Percentiles rank a stretch among this genome's conserved stretches.
Evolutionary conservation across 179 eudicot genomes (phyloP).

Genomic region (Patellifolia procumbens): DNA sequence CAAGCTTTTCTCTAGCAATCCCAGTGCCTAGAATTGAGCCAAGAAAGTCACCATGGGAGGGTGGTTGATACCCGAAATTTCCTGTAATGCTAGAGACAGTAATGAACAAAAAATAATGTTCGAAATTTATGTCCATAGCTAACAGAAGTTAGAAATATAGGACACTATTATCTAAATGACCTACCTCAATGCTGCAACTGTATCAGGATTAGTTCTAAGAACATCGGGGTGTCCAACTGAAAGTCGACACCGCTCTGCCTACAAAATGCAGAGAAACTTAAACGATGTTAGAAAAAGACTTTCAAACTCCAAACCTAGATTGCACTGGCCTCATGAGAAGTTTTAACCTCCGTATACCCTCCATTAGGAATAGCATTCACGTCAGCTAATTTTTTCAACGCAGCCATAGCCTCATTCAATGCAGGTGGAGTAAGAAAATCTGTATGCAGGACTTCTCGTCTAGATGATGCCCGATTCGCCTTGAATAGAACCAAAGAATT

Average conservation of each 20-base stretch:
- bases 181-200: conserved; percentile 80
- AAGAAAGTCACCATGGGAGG: conserved; percentile 92
- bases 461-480: conserved; percentile 74
- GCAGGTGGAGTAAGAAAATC: conserved; percentile 88
- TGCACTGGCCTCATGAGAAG: conserved; percentile 9
- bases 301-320: not conserved
- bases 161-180: conserved; percentile 13
- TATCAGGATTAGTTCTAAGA: conserved; percentile 55
- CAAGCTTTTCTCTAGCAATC: conserved; percentile 83
- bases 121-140: not conserved
- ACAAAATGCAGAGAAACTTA: conserved; percentile 11
- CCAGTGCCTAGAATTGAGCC: conserved; percentile 93
- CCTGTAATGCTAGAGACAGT: conserved; percentile 73
- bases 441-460: conserved; percentile 77
- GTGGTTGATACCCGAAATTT: conserved; percentile 76
- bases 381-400: conserved; percentile 65
- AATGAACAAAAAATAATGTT: conserved; percentile 21
- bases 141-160: not conserved
- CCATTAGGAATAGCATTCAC: conserved; percentile 67
- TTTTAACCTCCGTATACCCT: conserved; percentile 83
- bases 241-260: conserved; percentile 97
- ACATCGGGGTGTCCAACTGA: conserved; percentile 80
- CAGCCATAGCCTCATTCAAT: conserved; percentile 61
- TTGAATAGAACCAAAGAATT: conserved; percentile 25
- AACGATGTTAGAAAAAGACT: not conserved